Percentiles rank a stretch among this genome's conserved stretches.
Conservation (phyloP, 768 basidiomycete species). For the Naganishia vaughanmartiniae region DNA sequence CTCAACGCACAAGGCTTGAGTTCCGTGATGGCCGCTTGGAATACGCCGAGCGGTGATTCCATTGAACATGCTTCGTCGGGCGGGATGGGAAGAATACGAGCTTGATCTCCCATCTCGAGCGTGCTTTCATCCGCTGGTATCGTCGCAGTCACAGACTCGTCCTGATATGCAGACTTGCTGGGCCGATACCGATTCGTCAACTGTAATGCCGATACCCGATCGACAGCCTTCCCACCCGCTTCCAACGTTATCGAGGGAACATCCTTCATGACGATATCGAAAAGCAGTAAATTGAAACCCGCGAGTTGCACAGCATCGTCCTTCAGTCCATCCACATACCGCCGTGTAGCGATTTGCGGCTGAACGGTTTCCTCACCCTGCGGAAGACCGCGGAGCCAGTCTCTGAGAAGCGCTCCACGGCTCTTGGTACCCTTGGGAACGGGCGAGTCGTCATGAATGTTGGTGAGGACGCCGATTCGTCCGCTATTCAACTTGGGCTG, state of each 20-base stretch:
- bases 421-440: constrained; percentile 16
- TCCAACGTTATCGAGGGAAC: neutral
- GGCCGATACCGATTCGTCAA: constrained; percentile 38
- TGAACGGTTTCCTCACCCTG: constrained; percentile 4
- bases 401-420: constrained; percentile 47
- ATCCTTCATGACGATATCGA: constrained; percentile 32
- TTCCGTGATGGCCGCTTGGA: constrained; percentile 27
- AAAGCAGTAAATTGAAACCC: constrained; percentile 53
- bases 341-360: constrained; percentile 18
- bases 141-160: neutral
- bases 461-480: constrained; percentile 36
- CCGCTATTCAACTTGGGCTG: constrained; percentile 38
- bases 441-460: constrained; percentile 37
- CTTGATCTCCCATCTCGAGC: neutral
- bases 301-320: constrained; percentile 40
- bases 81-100: constrained; percentile 11
- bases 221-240: constrained; percentile 1
- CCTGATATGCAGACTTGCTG: neutral
- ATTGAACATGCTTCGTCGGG: constrained; percentile 28
- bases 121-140: neutral
- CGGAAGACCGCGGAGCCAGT: constrained; percentile 38
- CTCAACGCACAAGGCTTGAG: constrained; percentile 32
- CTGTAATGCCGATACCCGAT: constrained; percentile 37
- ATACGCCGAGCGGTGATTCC: constrained; percentile 5
- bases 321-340: constrained; percentile 37